Conservation (phyloP, 768 basidiomycete genomes). For the Brasilioporus rufonigricans region DNA sequence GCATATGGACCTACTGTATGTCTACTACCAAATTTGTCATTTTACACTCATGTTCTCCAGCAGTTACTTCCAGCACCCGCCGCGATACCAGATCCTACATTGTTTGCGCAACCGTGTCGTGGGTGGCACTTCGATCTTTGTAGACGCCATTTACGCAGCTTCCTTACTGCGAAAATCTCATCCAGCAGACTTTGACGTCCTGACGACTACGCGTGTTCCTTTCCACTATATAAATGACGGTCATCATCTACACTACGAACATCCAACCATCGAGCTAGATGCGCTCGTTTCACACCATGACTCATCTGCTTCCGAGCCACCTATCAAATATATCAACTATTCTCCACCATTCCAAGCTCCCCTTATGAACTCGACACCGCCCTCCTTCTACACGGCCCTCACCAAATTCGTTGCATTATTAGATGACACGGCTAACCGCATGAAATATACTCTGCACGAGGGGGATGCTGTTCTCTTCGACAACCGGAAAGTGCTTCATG, state of each 20-base stretch:
- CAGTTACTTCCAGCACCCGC: slow-evolving; percentile 90
- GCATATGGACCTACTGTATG: slow-evolving; percentile 91
- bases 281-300: slow-evolving; percentile 12
- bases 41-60: slow-evolving; percentile 1
- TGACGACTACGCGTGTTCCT: slow-evolving; percentile 65
- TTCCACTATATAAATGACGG: slow-evolving; percentile 93
- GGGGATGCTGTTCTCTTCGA: slow-evolving; percentile 91
- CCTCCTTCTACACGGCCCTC: slow-evolving; percentile 62
- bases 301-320: slow-evolving; percentile 7
- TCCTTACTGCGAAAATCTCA: slow-evolving; percentile 43
- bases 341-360: slow-evolving; percentile 95
- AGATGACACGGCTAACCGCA: slow-evolving; percentile 49
- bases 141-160: slow-evolving; percentile 74
- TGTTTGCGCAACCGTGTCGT: slow-evolving; percentile 80
- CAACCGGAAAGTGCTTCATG: slow-evolving; percentile 87
- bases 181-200: slow-evolving; percentile 52
- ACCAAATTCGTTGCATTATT: slow-evolving; percentile 56
- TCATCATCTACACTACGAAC: slow-evolving; percentile 71
- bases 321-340: slow-evolving; percentile 78
- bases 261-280: slow-evolving; percentile 73
- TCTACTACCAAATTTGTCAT: slow-evolving; percentile 6
- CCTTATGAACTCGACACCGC: slow-evolving; percentile 49
- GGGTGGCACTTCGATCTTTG: slow-evolving; percentile 86
- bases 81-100: slow-evolving; percentile 90
- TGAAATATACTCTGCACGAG: slow-evolving; percentile 67